phyloP scores from a whole-genome alignment of 331 rosid species.

The Rosa hybrid region DNA sequence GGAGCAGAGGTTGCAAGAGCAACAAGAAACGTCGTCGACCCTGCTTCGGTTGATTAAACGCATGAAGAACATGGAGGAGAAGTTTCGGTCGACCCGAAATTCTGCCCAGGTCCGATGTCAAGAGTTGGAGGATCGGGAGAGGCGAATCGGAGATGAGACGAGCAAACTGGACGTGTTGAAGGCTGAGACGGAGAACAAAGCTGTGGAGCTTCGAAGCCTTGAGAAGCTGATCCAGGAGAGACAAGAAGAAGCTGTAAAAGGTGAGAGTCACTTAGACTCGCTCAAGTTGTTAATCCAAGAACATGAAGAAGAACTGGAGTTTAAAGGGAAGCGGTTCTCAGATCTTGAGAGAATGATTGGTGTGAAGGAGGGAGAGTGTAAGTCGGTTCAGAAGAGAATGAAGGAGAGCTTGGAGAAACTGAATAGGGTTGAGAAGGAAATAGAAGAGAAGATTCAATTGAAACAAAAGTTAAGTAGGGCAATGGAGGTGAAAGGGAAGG shows the following conservation, averaged over 20 bases:
- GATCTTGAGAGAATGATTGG: neutral
- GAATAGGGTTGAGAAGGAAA: neutral
- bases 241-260: neutral
- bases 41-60: neutral
- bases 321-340: neutral
- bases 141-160: too few relatives aligned
- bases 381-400: neutral
- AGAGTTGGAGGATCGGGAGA: too few relatives aligned
- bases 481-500: constrained; percentile 24
- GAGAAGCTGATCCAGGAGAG: too few relatives aligned
- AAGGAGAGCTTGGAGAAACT: neutral
- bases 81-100: neutral
- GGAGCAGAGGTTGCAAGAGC: neutral
- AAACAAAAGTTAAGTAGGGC: constrained; percentile 26
- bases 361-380: neutral
- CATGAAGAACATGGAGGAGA: neutral
- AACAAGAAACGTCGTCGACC: neutral
- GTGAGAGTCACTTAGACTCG: neutral
- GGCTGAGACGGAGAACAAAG: too few relatives aligned
- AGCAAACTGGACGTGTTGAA: too few relatives aligned
- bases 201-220: too few relatives aligned
- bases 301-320: neutral
- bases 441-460: neutral
- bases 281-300: neutral
- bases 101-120: too few relatives aligned